Conservation (phyloP, 306 rosid species). For the Aeschynomene evenia region DNA sequence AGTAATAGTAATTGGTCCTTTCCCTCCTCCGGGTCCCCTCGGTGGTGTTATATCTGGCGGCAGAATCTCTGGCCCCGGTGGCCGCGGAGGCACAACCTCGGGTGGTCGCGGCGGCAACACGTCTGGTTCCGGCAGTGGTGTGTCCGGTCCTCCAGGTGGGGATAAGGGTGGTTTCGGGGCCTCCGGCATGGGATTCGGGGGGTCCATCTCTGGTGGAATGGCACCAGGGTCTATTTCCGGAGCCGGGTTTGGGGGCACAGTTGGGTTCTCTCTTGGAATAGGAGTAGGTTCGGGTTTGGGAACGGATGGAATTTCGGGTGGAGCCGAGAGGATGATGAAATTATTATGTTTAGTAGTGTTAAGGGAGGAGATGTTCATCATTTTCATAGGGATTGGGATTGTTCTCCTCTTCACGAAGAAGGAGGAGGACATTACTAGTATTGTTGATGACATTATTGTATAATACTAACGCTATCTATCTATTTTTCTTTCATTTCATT, state of each 20-base stretch:
- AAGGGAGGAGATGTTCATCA: not conserved
- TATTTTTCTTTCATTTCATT: too few relatives aligned
- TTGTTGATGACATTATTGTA: slow-evolving; percentile 31
- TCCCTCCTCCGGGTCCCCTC: not conserved
- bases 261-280: slow-evolving; percentile 41
- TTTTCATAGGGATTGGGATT: too few relatives aligned
- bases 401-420: slow-evolving; percentile 39
- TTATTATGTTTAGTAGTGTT: not conserved
- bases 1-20: slow-evolving; percentile 19
- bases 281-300: slow-evolving; percentile 25
- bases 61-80: slow-evolving; percentile 48
- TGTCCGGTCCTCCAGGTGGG: slow-evolving; percentile 40
- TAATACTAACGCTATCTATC: too few relatives aligned
- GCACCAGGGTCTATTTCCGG: slow-evolving; percentile 37
- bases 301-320: slow-evolving; percentile 29
- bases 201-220: slow-evolving; percentile 48
- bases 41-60: slow-evolving; percentile 48
- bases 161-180: slow-evolving; percentile 45
- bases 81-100: slow-evolving; percentile 45
- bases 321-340: not conserved
- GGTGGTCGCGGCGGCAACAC: slow-evolving; percentile 43
- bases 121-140: slow-evolving; percentile 38
- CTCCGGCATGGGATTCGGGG: slow-evolving; percentile 42
- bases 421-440: slow-evolving; percentile 40
- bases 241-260: not conserved